Percentiles rank a stretch among this genome's conserved stretches.
These are phyloP conservation scores for Thalassiosira mediterranea DNA, from an alignment of 352 stramenopile species.

Conservation along the genomic window DNA sequence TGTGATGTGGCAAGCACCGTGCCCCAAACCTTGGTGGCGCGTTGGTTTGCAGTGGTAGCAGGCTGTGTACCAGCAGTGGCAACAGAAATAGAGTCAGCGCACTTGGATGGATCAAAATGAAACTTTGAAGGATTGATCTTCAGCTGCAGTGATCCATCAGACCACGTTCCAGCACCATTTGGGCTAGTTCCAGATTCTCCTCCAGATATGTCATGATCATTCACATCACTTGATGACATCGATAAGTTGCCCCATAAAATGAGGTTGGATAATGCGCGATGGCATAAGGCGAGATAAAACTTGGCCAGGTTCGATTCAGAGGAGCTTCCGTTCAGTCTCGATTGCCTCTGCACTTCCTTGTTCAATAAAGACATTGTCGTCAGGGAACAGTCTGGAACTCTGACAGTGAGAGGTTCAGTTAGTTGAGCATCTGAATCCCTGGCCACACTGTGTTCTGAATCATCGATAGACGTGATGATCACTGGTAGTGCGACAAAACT, in stretches of 20 bases:
- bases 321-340: not conserved
- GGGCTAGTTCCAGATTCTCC: slow-evolving; percentile 13
- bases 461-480: slow-evolving; percentile 8
- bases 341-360: slow-evolving; percentile 19
- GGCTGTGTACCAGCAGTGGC: slow-evolving; percentile 17
- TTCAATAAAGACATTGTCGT: slow-evolving; percentile 43
- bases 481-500: slow-evolving; percentile 57
- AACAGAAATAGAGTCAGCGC: slow-evolving; percentile 82
- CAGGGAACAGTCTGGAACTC: slow-evolving; percentile 44
- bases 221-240: slow-evolving; percentile 51
- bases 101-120: slow-evolving; percentile 81
- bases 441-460: not conserved
- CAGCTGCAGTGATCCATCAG: slow-evolving; percentile 58
- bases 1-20: slow-evolving; percentile 70
- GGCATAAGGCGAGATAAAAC: slow-evolving; percentile 53
- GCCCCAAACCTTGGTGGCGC: slow-evolving; percentile 82
- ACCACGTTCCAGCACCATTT: slow-evolving; percentile 17
- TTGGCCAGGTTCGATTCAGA: slow-evolving; percentile 34
- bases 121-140: slow-evolving; percentile 55
- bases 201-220: slow-evolving; percentile 59
- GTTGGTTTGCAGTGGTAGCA: slow-evolving; percentile 69
- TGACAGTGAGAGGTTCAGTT: not conserved
- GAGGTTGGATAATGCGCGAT: slow-evolving; percentile 40
- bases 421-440: not conserved
- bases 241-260: slow-evolving; percentile 57